Percentiles rank a stretch among this genome's conserved stretches.
Evolutionary conservation across 1,284 basidiomycete genomes (phyloP).

Genomic region (Gastroboletus turbinatus): DNA sequence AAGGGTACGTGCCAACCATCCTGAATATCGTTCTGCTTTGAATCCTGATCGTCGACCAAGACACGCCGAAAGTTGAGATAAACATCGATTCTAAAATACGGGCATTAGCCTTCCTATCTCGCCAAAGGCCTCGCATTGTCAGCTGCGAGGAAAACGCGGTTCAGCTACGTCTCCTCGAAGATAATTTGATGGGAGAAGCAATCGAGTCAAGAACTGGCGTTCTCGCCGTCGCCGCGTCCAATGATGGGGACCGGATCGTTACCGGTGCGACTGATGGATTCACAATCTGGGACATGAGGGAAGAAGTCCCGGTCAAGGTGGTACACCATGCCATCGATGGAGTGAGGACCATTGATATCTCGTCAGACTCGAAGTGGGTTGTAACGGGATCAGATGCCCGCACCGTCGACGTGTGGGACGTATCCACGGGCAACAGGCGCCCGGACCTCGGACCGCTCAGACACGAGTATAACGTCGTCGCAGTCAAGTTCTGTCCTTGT

Average conservation of each 20-base stretch:
- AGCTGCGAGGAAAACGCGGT: slow-evolving; percentile 11
- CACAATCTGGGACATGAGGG: slow-evolving; percentile 12
- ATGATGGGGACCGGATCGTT: slow-evolving; percentile 13
- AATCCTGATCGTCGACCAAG: neutral
- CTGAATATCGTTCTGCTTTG: neutral
- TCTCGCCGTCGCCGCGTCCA: slow-evolving; percentile 12
- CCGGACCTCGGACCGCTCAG: neutral
- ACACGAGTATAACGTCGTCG: slow-evolving; percentile 20
- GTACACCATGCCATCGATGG: slow-evolving; percentile 1
- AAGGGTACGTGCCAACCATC: neutral
- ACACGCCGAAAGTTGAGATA: neutral
- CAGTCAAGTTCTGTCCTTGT: slow-evolving; percentile 22
- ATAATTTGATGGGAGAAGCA: slow-evolving; percentile 12
- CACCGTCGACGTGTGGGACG: slow-evolving; percentile 10
- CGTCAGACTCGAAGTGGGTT: slow-evolving; percentile 7
- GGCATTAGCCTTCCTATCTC: slow-evolving; percentile 15
- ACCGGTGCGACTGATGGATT: slow-evolving; percentile 9
- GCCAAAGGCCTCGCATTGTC: slow-evolving; percentile 1
- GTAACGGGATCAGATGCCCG: slow-evolving; percentile 7
- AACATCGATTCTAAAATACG: slow-evolving; percentile 14
- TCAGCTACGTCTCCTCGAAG: slow-evolving; percentile 6
- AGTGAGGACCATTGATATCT: slow-evolving; percentile 15
- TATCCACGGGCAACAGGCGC: slow-evolving; percentile 4
- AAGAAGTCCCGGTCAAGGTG: neutral
- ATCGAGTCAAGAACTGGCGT: slow-evolving; percentile 4